Percentiles rank a stretch among this genome's conserved stretches.
These are phyloP conservation scores for Chlamydomonas schloesseri DNA, from an alignment of 139 green algal genomes.

Conservation along the genomic window DNA sequence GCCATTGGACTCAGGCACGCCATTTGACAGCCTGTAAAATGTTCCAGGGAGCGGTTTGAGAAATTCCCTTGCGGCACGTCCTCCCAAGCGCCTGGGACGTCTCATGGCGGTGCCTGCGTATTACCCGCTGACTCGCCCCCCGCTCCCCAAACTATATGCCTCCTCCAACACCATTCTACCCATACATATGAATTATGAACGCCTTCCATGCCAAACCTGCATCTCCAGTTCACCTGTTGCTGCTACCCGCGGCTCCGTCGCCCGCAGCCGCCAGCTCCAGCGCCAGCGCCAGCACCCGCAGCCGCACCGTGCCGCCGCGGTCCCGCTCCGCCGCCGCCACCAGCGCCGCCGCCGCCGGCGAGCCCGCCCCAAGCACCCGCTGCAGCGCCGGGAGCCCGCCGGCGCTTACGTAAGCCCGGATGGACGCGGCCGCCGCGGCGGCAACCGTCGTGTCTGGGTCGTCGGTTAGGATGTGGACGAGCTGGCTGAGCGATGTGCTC, in stretches of 20 bases:
- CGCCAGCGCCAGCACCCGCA: conserved; percentile 22
- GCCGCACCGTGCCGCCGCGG: conserved; percentile 6
- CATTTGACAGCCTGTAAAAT: not conserved
- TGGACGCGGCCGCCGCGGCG: not conserved
- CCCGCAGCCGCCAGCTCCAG: not conserved
- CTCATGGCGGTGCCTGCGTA: too few relatives aligned
- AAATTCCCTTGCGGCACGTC: too few relatives aligned
- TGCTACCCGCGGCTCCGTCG: not conserved
- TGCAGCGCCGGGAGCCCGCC: not conserved
- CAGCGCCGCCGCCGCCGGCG: not conserved
- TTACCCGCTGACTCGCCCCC: too few relatives aligned
- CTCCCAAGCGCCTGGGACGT: too few relatives aligned
- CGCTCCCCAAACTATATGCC: too few relatives aligned
- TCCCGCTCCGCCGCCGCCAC: not conserved
- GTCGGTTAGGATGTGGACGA: conserved; percentile 17
- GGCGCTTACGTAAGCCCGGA: not conserved
- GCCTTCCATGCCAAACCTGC: too few relatives aligned
- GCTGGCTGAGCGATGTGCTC: not conserved
- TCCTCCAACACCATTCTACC: too few relatives aligned
- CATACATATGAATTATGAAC: too few relatives aligned
- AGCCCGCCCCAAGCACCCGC: not conserved
- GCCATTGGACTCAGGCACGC: not conserved
- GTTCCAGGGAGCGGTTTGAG: too few relatives aligned
- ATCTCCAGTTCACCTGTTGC: too few relatives aligned
- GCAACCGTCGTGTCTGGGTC: not conserved